A percentile compares a stretch with the other conserved stretches of the same genome.
phyloP scores from a whole-genome alignment of 192 early-diverging fungal species.

The Gaertneriomyces sp. region DNA sequence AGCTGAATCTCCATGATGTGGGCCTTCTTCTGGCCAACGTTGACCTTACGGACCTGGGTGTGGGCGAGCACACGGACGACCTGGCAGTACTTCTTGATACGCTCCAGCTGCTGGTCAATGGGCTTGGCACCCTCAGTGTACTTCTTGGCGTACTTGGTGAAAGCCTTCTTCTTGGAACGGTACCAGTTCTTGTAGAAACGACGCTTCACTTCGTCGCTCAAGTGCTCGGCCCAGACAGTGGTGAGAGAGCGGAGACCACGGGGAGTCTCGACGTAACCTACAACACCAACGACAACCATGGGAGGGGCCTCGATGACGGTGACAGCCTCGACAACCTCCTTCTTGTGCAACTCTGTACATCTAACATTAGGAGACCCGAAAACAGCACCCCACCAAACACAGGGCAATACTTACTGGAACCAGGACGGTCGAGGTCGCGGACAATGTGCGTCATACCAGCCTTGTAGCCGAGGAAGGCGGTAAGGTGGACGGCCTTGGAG shows the following conservation, averaged over 20 bases:
- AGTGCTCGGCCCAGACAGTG: slow-evolving; percentile 99
- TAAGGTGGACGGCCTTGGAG: slow-evolving; percentile 92
- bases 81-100: slow-evolving; percentile 99
- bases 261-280: slow-evolving; percentile 99
- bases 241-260: slow-evolving; percentile 96
- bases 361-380: no score
- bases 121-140: slow-evolving; percentile 81
- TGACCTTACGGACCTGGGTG: slow-evolving; percentile 94
- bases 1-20: slow-evolving; percentile 99
- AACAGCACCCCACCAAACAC: slow-evolving; percentile 8
- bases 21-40: slow-evolving; percentile 97
- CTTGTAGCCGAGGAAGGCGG: slow-evolving; percentile 99
- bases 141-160: slow-evolving; percentile 99
- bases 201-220: slow-evolving; percentile 94
- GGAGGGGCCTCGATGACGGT: slow-evolving; percentile 98
- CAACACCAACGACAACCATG: slow-evolving; percentile 96
- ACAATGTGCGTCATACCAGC: slow-evolving; percentile 99
- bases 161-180: slow-evolving; percentile 99
- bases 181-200: slow-evolving; percentile 99
- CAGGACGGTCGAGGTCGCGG: slow-evolving; percentile 97
- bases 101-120: slow-evolving; percentile 87
- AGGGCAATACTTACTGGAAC: slow-evolving; percentile 68
- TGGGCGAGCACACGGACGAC: slow-evolving; percentile 97
- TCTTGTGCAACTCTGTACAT: slow-evolving; percentile 92
- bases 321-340: slow-evolving; percentile 99